Percentiles rank a stretch among this genome's conserved stretches.
Conservation (phyloP, 306 rosid species). For the Astragalus glycyphyllos region DNA sequence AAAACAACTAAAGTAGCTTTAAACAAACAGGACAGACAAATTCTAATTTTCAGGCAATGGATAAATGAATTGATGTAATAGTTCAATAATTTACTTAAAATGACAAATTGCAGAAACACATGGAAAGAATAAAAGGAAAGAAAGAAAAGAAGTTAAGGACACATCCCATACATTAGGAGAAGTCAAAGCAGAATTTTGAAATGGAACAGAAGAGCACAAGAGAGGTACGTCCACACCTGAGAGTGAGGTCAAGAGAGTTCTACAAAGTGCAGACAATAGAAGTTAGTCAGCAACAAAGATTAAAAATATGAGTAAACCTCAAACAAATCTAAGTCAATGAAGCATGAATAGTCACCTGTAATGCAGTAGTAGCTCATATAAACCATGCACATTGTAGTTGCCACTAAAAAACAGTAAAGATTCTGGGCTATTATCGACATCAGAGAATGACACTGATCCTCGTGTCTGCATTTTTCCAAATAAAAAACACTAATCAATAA, state of each 20-base stretch:
- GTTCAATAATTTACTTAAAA: conserved; percentile 32
- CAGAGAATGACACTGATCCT: conserved; percentile 62
- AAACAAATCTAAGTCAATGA: conserved; percentile 26
- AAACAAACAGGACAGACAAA: conserved; percentile 19
- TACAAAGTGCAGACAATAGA: conserved; percentile 50
- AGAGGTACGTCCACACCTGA: conserved; percentile 83
- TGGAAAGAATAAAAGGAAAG: conserved; percentile 23
- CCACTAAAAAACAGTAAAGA: conserved; percentile 80
- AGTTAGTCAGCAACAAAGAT: conserved; percentile 36
- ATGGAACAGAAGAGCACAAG: conserved; percentile 81
- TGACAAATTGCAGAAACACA: conserved; percentile 30
- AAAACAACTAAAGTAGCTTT: conserved; percentile 25
- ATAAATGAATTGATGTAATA: conserved; percentile 27
- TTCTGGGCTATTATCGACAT: conserved; percentile 77
- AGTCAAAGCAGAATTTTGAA: conserved; percentile 81
- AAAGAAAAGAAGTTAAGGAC: conserved; percentile 7
- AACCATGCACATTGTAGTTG: conserved; percentile 71
- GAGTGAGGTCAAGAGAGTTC: conserved; percentile 74
- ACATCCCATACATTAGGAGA: conserved; percentile 72
- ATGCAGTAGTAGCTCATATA: conserved; percentile 81
- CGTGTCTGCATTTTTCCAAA: conserved; percentile 64
- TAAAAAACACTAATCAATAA: conserved; percentile 21
- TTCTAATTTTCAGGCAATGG: background rate
- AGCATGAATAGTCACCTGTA: conserved; percentile 65
- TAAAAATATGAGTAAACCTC: conserved; percentile 13